Evolutionary conservation across 1,139 yeast species (phyloP).

Genomic region (Yamadazyma sp.): DNA sequence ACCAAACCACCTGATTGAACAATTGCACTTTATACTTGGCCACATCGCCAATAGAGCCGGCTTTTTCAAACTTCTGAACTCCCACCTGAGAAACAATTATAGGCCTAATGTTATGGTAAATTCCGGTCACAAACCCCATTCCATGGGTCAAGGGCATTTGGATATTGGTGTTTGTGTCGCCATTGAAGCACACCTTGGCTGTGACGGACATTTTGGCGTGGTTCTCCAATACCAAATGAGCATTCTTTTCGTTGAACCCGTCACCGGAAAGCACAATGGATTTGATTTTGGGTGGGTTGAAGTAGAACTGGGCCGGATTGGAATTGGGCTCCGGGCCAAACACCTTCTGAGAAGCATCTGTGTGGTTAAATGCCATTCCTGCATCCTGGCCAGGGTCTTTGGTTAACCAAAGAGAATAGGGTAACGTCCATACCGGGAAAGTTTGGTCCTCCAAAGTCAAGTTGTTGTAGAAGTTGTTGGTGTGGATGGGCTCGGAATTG

Average conservation of each 20-base stretch:
- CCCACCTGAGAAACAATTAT: conserved; percentile 64
- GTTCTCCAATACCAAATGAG: conserved; percentile 23
- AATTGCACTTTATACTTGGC: conserved; percentile 34
- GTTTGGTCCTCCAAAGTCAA: conserved; percentile 45
- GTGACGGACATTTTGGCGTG: conserved; percentile 38
- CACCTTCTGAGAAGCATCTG: conserved; percentile 41
- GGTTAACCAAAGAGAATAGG: conserved; percentile 46
- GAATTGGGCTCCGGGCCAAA: conserved; percentile 44
- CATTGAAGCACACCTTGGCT: conserved; percentile 16
- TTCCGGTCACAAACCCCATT: conserved; percentile 69
- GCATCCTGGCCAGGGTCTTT: conserved; percentile 38
- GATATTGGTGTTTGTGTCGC: conserved; percentile 16
- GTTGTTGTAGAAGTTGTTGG: conserved; percentile 47
- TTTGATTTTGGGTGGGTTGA: conserved; percentile 48
- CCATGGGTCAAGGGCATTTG: conserved; percentile 50
- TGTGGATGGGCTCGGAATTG: conserved; percentile 36
- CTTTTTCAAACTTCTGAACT: conserved; percentile 42
- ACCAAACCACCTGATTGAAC: conserved; percentile 45
- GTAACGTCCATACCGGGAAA: conserved; percentile 48
- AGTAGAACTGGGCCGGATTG: conserved; percentile 42
- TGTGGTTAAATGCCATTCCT: conserved; percentile 47
- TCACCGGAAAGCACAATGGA: conserved; percentile 41
- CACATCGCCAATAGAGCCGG: conserved; percentile 12
- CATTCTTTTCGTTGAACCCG: conserved; percentile 22
- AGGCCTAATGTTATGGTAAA: conserved; percentile 56